A percentile compares a stretch with the other conserved stretches of the same genome.
phyloP scores from a whole-genome alignment of 2,329 filamentous ascomycete genomes.

The Alternaria infectoria region DNA sequence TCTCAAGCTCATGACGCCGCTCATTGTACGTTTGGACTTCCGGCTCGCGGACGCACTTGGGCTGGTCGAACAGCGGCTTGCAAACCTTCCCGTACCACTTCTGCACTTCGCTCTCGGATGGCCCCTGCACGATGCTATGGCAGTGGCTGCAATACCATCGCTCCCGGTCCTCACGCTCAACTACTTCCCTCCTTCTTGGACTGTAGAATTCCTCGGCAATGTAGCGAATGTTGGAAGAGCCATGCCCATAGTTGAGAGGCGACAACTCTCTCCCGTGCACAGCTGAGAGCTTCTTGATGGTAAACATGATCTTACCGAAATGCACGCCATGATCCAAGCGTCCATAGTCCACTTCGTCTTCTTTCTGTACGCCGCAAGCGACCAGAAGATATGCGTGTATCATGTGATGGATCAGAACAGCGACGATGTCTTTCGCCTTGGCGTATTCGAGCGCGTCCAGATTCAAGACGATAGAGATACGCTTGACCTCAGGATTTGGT shows the following conservation, averaged over 20 bases:
- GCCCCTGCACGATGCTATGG: slow-evolving; percentile 18
- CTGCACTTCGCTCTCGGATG: slow-evolving; percentile 33
- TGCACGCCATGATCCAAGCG: slow-evolving; percentile 48
- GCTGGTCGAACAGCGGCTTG: slow-evolving; percentile 33
- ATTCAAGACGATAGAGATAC: slow-evolving; percentile 49
- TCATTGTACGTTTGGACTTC: slow-evolving; percentile 42
- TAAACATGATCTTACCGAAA: slow-evolving; percentile 50
- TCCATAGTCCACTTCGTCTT: slow-evolving; percentile 41
- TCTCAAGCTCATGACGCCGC: slow-evolving; percentile 33
- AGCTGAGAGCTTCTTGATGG: slow-evolving; percentile 45
- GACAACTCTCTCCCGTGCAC: slow-evolving; percentile 34
- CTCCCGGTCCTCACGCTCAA: slow-evolving; percentile 10
- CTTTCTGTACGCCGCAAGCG: slow-evolving; percentile 48
- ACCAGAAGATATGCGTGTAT: slow-evolving; percentile 54
- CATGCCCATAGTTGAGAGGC: slow-evolving; percentile 43
- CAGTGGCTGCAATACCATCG: slow-evolving; percentile 37
- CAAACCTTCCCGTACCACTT: slow-evolving; percentile 44
- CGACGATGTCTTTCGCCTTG: slow-evolving; percentile 43
- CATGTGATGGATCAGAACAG: slow-evolving; percentile 53
- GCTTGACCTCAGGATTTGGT: slow-evolving; percentile 29
- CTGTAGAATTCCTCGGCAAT: slow-evolving; percentile 21
- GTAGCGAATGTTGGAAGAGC: slow-evolving; percentile 1
- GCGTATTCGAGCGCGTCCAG: slow-evolving; percentile 26
- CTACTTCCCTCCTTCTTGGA: background rate
- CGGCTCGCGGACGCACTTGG: slow-evolving; percentile 16